Conservation (phyloP, 495 filamentous ascomycete species). For the Penicillium goetzii region DNA sequence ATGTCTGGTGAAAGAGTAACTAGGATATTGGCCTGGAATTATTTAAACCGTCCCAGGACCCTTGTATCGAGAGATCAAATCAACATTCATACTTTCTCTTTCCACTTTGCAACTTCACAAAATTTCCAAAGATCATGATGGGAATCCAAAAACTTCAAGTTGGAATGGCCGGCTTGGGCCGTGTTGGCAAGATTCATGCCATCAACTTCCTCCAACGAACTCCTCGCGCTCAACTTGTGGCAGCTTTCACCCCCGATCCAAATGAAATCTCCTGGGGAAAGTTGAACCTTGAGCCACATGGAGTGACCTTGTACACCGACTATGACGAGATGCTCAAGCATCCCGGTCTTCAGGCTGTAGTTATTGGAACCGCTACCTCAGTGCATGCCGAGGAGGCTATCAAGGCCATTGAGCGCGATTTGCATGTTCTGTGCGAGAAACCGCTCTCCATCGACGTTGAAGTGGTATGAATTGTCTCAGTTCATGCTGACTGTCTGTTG, state of each 20-base stretch:
- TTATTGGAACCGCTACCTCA: constrained; percentile 50
- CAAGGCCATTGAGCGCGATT: constrained; percentile 49
- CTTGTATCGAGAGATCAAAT: not conserved
- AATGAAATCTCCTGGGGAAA: constrained; percentile 49
- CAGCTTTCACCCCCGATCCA: constrained; percentile 45
- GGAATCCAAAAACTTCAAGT: constrained; percentile 40
- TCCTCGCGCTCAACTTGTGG: constrained; percentile 54
- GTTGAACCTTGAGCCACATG: constrained; percentile 41
- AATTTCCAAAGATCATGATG: constrained; percentile 29
- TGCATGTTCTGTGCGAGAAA: constrained; percentile 59
- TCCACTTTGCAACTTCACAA: not conserved
- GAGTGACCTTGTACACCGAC: constrained; percentile 43
- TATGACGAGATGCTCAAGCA: constrained; percentile 56
- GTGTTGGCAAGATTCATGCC: constrained; percentile 56
- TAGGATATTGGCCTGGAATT: not conserved
- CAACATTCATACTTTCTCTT: not conserved
- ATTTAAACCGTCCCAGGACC: constrained; percentile 18
- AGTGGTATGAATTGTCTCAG: constrained; percentile 34
- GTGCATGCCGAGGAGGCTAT: constrained; percentile 48
- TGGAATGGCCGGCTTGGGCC: constrained; percentile 50
- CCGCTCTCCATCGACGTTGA: constrained; percentile 47
- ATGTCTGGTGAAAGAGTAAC: not conserved
- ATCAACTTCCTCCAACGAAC: constrained; percentile 46
- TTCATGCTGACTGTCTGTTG: not conserved
- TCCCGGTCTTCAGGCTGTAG: constrained; percentile 52